Evolutionary conservation across 441 rosid genomes (phyloP).

Genomic region (Raphanus hybrid): DNA sequence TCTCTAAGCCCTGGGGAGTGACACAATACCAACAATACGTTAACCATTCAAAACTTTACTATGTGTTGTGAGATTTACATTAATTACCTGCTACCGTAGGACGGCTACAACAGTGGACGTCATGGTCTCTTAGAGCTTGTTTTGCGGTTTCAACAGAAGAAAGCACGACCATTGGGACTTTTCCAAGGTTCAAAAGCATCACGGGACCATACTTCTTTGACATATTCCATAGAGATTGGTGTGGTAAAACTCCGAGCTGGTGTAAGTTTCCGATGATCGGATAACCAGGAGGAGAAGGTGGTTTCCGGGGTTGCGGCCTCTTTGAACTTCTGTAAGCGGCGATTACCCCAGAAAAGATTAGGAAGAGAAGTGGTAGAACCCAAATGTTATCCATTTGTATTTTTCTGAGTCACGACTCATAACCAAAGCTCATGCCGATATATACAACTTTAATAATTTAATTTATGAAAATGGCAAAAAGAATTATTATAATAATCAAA

Average conservation of each 20-base stretch:
- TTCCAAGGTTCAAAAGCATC: constrained; percentile 52
- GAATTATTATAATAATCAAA: too few relatives aligned
- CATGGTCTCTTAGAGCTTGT: constrained; percentile 51
- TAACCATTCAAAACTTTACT: neutral
- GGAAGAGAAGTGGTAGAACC: constrained; percentile 22
- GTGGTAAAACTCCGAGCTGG: constrained; percentile 50
- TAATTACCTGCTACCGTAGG: constrained; percentile 33
- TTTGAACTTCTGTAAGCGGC: neutral
- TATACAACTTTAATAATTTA: neutral
- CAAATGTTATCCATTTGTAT: constrained; percentile 17
- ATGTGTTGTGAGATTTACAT: neutral
- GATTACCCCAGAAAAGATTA: neutral
- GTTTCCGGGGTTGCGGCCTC: constrained; percentile 8
- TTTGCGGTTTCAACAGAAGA: constrained; percentile 60
- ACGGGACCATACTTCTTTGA: constrained; percentile 57
- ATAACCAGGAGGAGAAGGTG: constrained; percentile 58
- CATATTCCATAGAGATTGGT: constrained; percentile 42
- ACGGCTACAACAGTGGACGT: constrained; percentile 58
- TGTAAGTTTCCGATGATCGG: constrained; percentile 68
- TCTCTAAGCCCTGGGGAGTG: constrained; percentile 3
- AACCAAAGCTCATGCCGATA: neutral
- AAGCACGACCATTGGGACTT: constrained; percentile 43
- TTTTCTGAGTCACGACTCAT: neutral
- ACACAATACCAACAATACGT: neutral
- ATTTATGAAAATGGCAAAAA: too few relatives aligned